phyloP scores from a whole-genome alignment of 495 filamentous ascomycete species.

The Parmelia sp. region DNA sequence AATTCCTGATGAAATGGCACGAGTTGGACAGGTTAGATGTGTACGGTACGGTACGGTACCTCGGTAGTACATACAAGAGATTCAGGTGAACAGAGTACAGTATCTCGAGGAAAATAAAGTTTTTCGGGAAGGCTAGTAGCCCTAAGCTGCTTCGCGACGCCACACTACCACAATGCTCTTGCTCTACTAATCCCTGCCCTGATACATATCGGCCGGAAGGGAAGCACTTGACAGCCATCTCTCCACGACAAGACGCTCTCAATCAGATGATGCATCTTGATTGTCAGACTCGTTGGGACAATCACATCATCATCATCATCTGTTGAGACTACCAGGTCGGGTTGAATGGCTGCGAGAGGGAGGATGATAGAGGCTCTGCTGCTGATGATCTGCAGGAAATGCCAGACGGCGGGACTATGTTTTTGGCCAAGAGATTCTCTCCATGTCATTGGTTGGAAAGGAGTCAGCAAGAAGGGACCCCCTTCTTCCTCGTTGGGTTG shows the following conservation, averaged over 20 bases:
- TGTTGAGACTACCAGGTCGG: neutral
- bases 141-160: constrained; percentile 1
- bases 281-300: too few species aligned
- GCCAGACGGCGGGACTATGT: constrained; percentile 11
- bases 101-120: neutral
- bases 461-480: constrained; percentile 4
- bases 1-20: too few species aligned
- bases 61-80: too few species aligned
- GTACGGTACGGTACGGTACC: too few species aligned
- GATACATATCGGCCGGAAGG: neutral
- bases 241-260: neutral
- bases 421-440: constrained; percentile 13
- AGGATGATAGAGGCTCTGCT: constrained; percentile 3
- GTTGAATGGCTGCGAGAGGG: neutral
- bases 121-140: neutral
- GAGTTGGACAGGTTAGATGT: too few species aligned
- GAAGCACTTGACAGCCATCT: neutral
- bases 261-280: neutral
- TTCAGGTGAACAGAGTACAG: too few species aligned
- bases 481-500: too few species aligned
- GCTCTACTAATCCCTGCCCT: neutral
- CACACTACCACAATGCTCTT: neutral
- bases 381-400: constrained; percentile 16
- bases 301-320: neutral
- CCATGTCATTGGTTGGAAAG: constrained; percentile 14